Base-by-base conservation (phyloP, 2,329 filamentous ascomycete species). In the Claviceps arundinis region DNA sequence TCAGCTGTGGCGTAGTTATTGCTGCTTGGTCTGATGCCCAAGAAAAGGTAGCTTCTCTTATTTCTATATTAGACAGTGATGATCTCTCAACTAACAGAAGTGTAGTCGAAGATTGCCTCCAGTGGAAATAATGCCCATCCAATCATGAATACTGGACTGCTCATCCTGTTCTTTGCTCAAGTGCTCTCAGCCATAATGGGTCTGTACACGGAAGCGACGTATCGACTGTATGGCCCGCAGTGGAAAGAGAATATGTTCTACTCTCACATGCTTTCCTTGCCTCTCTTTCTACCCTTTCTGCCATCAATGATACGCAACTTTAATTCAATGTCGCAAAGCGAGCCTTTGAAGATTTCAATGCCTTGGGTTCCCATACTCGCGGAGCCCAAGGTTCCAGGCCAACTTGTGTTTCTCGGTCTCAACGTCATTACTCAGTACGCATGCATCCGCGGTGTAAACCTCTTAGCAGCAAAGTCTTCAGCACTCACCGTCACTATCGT, bases 221-320 rank as follows among this genome's bases (percentile, higher is more conserved):
- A 97, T 70, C 78, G 78, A 54, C 78, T 77, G 52, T 89, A 95
- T 66, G 89, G 90, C 5, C 86, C 87, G 34, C 85, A 93, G 66
- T 97, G 93, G 89, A 86, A 85, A 60, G 93, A 97, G 67, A 95
- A 95, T 58, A 76, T 98, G 13, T 97, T 98, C 71, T 98, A 97
- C 72, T 94, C 87, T 1, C 82, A 86, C 58, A 65, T 88, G 7
- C 74, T 91, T 22, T 87, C 85, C 0, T 70, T 93, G 44, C 86
- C 87, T 0, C 73, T 93, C 22, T 93, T 91, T 62, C 61, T 86
- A 2, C 85, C 84, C 3, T 85, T 91, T 57, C 66, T 79, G n/a
- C 76, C 78, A 1, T 80, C 79, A 2, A 77, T 93, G 61, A 69
- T 71, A 50, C 69, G 73, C 17, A 85, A 88, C 60, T 85, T 87